Conservation (phyloP, 1,284 basidiomycete genomes). For the Puccinia horiana region DNA sequence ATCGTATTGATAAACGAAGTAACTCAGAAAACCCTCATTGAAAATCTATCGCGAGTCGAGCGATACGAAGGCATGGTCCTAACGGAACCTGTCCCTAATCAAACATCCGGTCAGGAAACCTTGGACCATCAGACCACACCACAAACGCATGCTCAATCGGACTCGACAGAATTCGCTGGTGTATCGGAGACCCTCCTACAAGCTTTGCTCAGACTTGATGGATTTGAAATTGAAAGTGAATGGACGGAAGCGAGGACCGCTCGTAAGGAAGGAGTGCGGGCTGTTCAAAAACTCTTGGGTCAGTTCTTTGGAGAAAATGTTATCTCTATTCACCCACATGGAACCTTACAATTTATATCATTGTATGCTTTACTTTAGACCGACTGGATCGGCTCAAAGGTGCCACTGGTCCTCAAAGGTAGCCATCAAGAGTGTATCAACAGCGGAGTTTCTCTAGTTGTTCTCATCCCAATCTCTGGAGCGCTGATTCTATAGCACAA, state of each 20-base stretch:
- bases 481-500: background rate
- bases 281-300: slow-evolving; percentile 62
- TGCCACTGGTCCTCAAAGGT: background rate
- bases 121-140: background rate
- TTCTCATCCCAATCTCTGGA: background rate
- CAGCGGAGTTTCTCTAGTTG: background rate
- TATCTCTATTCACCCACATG: too few relatives aligned
- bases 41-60: slow-evolving; percentile 22
- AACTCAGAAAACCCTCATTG: background rate
- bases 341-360: background rate
- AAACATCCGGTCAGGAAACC: background rate
- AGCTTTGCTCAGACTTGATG: slow-evolving; percentile 72
- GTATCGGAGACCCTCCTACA: slow-evolving; percentile 68
- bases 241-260: slow-evolving; percentile 72
- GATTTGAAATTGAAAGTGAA: slow-evolving; percentile 67
- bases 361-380: background rate
- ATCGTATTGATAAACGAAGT: slow-evolving; percentile 18
- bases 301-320: background rate
- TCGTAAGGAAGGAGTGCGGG: slow-evolving; percentile 72
- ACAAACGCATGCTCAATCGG: background rate
- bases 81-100: background rate
- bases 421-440: background rate
- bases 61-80: slow-evolving; percentile 6
- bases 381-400: slow-evolving; percentile 22
- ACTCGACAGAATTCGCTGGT: slow-evolving; percentile 61